A percentile compares a stretch with the other conserved stretches of the same genome.
Conservation (phyloP, 768 basidiomycete genomes). For the Podaxis carcinomalis region DNA sequence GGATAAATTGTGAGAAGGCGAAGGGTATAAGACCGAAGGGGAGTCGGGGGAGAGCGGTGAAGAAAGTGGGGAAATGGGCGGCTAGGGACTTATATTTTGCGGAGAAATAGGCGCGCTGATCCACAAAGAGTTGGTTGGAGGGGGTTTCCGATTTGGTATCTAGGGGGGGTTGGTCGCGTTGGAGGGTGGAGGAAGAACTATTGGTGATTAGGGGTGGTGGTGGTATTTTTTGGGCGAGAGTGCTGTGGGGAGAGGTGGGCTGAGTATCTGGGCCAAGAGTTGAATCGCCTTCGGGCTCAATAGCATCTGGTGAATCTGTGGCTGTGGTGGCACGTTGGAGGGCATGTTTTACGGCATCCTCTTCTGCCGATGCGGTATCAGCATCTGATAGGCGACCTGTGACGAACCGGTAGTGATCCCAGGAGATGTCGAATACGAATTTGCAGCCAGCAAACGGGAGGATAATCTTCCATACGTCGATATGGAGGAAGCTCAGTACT, state of each 20-base stretch:
- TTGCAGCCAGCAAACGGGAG: constrained; percentile 77
- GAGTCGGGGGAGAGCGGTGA: constrained; percentile 59
- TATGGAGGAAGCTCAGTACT: constrained; percentile 67
- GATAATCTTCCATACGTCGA: constrained; percentile 83
- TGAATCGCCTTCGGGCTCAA: constrained; percentile 17
- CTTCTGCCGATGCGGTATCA: constrained; percentile 10
- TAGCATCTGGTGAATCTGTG: constrained; percentile 15
- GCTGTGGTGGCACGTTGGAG: constrained; percentile 26
- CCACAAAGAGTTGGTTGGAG: constrained; percentile 15
- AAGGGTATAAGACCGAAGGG: constrained; percentile 87
- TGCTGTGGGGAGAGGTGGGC: not conserved
- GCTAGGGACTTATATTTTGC: constrained; percentile 16
- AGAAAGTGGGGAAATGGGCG: constrained; percentile 65
- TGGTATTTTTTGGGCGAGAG: not conserved
- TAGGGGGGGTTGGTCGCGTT: constrained; percentile 1
- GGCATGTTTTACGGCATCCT: constrained; percentile 23
- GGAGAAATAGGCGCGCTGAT: constrained; percentile 13
- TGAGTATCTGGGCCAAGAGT: constrained; percentile 15
- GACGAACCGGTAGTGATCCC: constrained; percentile 49
- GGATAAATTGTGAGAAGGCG: constrained; percentile 91
- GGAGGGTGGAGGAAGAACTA: constrained; percentile 5
- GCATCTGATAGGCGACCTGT: constrained; percentile 18
- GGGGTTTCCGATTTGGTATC: not conserved
- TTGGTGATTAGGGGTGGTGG: constrained; percentile 6
- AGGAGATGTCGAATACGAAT: constrained; percentile 58